Evolutionary conservation across 495 filamentous ascomycete species (phyloP).

Genomic region (Neurospora intermedia): DNA sequence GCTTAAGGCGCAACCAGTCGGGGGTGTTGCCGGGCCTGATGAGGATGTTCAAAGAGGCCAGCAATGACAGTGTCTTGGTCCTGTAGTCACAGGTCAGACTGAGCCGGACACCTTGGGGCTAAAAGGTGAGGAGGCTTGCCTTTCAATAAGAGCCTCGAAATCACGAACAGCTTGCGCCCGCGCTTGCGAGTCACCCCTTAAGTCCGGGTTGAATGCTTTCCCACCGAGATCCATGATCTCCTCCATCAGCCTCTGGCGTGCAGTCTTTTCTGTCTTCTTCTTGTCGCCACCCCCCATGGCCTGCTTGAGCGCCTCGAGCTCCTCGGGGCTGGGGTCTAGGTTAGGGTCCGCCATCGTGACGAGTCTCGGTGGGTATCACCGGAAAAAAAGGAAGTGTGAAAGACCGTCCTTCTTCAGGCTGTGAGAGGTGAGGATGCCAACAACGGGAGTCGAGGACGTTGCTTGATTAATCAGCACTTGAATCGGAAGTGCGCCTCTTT

Average conservation of each 20-base stretch:
- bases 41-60: conserved; percentile 37
- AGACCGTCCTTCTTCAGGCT: not conserved
- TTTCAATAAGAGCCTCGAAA: conserved; percentile 30
- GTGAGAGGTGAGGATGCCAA: not conserved
- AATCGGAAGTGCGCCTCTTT: not conserved
- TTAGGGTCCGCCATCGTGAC: not conserved
- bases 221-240: conserved; percentile 25
- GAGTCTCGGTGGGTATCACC: not conserved
- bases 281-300: not conserved
- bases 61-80: conserved; percentile 30
- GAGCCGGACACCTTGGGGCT: not conserved
- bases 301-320: not conserved
- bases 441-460: not conserved
- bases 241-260: conserved; percentile 18
- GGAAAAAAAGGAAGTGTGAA: not conserved
- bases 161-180: conserved; percentile 20
- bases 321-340: not conserved
- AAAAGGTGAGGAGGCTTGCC: conserved; percentile 18
- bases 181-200: conserved; percentile 15
- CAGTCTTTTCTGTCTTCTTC: conserved; percentile 6
- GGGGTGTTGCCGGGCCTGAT: conserved; percentile 33
- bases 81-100: conserved; percentile 26
- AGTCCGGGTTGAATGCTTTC: conserved; percentile 32
- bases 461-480: not conserved
- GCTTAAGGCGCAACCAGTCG: conserved; percentile 38